A percentile compares a stretch with the other conserved stretches of the same genome.
Evolutionary conservation across 768 basidiomycete species (phyloP).

Genomic region (Rhodosporidiobolus sp.): DNA sequence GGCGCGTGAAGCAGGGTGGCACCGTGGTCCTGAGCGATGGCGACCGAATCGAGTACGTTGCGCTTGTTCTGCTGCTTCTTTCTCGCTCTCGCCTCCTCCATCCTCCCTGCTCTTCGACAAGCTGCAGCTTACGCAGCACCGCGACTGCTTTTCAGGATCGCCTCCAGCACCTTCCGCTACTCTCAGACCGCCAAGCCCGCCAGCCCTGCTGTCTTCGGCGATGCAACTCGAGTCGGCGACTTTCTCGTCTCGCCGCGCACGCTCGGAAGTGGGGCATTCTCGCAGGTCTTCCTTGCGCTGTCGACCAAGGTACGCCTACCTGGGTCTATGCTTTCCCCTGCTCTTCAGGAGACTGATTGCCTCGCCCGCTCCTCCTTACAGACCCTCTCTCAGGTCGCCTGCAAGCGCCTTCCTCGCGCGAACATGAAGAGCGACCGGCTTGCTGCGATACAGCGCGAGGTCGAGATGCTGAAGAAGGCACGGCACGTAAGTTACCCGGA

Average conservation of each 20-base stretch:
- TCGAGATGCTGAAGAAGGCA: slow-evolving; percentile 23
- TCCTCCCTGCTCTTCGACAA: too few species aligned
- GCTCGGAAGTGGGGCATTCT: slow-evolving; percentile 28
- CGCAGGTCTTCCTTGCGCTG: slow-evolving; percentile 19
- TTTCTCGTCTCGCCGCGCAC: slow-evolving; percentile 13
- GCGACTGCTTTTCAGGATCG: not conserved
- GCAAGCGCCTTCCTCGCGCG: slow-evolving; percentile 18
- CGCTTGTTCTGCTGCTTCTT: too few species aligned
- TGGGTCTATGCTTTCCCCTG: not conserved
- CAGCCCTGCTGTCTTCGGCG: not conserved
- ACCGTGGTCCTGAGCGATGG: slow-evolving; percentile 26
- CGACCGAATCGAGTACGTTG: slow-evolving; percentile 20
- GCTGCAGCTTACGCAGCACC: too few species aligned
- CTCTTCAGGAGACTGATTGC: too few species aligned
- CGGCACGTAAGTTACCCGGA: slow-evolving; percentile 11
- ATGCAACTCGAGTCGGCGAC: slow-evolving; percentile 2
- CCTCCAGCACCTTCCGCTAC: slow-evolving; percentile 20
- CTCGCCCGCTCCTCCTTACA: too few species aligned
- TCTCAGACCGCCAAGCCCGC: not conserved
- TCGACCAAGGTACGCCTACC: slow-evolving; percentile 8
- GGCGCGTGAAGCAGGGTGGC: not conserved
- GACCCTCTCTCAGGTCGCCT: slow-evolving; percentile 31
- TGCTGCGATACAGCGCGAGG: slow-evolving; percentile 10
- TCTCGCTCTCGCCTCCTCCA: not conserved
- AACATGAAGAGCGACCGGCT: not conserved